Evolutionary conservation across 1,284 basidiomycete species (phyloP).

Genomic region (Testicularia cyperi): DNA sequence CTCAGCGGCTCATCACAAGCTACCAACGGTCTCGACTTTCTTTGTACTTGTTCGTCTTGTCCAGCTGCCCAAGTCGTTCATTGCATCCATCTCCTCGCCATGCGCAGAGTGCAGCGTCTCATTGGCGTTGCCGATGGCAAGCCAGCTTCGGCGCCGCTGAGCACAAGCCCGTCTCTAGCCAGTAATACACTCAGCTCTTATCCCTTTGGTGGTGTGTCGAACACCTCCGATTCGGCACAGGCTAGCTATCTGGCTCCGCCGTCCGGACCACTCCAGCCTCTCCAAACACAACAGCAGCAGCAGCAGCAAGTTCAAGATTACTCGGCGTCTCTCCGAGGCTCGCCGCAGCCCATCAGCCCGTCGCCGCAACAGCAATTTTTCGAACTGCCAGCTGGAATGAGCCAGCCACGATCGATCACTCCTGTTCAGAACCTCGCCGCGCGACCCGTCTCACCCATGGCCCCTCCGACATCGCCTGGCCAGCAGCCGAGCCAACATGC

Average conservation of each 20-base stretch:
- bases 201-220: not conserved
- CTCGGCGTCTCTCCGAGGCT: constrained; percentile 6
- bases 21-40: too few species aligned
- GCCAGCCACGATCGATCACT: not conserved
- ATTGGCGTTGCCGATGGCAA: constrained; percentile 37
- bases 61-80: too few species aligned
- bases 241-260: constrained; percentile 12
- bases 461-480: not conserved
- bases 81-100: not conserved
- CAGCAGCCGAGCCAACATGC: too few species aligned
- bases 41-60: too few species aligned
- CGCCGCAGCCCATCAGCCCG: constrained; percentile 20
- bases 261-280: not conserved
- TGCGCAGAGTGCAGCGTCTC: constrained; percentile 35
- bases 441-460: not conserved
- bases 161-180: constrained; percentile 12
- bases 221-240: constrained; percentile 1
- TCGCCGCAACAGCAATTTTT: constrained; percentile 29
- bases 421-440: not conserved
- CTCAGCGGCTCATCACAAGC: too few species aligned
- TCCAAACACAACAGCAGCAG: constrained; percentile 1
- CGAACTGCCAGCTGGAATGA: constrained; percentile 3
- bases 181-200: constrained; percentile 1
- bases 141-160: constrained; percentile 28
- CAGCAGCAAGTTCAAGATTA: too few species aligned